Evolutionary conservation across 2,329 filamentous ascomycete species (phyloP).

Genomic region (Achaetomium macrosporum): DNA sequence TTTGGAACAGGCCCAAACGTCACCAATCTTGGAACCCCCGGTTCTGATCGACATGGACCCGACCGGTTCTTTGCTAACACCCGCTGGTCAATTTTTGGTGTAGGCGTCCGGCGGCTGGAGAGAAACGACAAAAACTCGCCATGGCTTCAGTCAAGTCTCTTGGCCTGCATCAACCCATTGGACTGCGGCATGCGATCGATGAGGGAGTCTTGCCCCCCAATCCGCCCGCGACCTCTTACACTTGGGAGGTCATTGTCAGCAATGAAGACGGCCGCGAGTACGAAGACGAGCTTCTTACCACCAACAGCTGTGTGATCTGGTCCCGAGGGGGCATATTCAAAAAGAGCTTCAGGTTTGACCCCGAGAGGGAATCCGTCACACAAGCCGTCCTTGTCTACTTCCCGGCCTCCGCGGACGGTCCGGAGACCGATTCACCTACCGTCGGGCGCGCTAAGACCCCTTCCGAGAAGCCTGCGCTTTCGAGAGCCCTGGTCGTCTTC

Average conservation of each 20-base stretch:
- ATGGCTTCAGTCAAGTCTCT: conserved; percentile 93
- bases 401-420: conserved; percentile 44
- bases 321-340: conserved; percentile 78
- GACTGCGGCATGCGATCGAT: conserved; percentile 73
- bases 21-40: background rate
- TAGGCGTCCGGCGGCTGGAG: background rate
- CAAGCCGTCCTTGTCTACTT: conserved; percentile 85
- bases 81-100: conserved; percentile 1
- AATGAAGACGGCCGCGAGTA: conserved; percentile 36
- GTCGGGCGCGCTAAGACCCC: conserved; percentile 9
- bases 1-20: no score
- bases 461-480: conserved; percentile 31
- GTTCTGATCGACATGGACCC: conserved; percentile 11
- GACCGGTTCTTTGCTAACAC: background rate
- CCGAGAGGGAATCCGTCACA: conserved; percentile 80
- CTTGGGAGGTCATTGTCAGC: conserved; percentile 61
- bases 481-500: conserved; percentile 78
- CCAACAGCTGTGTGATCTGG: conserved; percentile 76
- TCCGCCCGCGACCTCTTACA: conserved; percentile 60
- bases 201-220: conserved; percentile 70
- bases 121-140: background rate
- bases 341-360: conserved; percentile 77
- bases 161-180: conserved; percentile 83
- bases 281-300: conserved; percentile 77
- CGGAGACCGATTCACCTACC: conserved; percentile 3